These are phyloP conservation scores for Mycena metata DNA, from an alignment of 768 basidiomycete species.

Conservation along the genomic window DNA sequence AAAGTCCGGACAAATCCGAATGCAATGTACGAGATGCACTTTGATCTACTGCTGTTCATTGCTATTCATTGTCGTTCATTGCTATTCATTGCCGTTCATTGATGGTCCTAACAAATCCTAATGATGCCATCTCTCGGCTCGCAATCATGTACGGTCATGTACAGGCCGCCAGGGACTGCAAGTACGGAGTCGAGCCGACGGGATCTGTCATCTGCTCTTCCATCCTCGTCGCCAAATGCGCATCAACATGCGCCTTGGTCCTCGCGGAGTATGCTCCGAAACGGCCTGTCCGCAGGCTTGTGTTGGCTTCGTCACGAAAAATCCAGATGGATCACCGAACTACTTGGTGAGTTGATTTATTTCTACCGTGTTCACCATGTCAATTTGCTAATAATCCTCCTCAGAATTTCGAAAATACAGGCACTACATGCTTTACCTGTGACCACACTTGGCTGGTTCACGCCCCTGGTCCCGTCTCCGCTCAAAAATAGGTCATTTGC, in stretches of 20 bases:
- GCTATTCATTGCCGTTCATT: neutral
- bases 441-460: neutral
- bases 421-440: neutral
- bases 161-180: neutral
- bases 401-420: neutral
- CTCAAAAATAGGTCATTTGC: neutral
- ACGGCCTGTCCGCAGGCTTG: neutral
- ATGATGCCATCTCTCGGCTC: neutral
- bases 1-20: neutral
- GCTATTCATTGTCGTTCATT: neutral
- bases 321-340: neutral
- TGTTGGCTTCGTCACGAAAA: neutral
- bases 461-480: neutral
- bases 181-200: neutral
- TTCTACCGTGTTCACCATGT: too few species aligned
- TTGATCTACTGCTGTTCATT: too few species aligned
- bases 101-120: neutral
- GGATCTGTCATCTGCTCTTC: neutral
- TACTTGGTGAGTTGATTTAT: neutral
- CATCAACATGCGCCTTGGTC: neutral
- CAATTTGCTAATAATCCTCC: neutral
- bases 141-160: neutral
- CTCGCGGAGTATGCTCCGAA: neutral
- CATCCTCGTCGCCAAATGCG: neutral
- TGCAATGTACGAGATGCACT: neutral